Base-by-base conservation (phyloP, 495 filamentous ascomycete genomes). In the Chaetomium tenue region DNA sequence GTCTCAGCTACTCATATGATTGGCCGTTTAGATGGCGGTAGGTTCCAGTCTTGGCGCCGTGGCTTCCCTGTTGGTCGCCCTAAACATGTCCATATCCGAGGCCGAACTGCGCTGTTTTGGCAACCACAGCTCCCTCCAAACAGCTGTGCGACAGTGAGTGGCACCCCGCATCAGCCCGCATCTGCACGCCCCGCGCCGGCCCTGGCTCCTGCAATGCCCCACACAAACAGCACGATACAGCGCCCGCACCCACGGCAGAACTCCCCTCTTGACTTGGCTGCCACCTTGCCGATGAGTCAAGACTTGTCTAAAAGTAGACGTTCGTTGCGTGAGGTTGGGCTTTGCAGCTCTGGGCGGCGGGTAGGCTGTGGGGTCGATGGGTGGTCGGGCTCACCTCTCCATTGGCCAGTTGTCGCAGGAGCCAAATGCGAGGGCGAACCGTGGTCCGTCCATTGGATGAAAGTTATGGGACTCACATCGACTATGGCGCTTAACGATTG, bases 381-480 rank as follows among this genome's bases (percentile, higher is more conserved):
- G 39, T 61, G 59, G 60, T 54, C 50, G 37, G 60, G 46, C 58
- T 62, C 60, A 54, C 48, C 60, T 62, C 60, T 20, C 60, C 54
- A 62, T 54, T 62, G 33, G 60, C 54, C 60, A 42, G 47, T 62
- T 50, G 60, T 33, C 60, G 13, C 33, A 54, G 60, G 59, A 39
- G 58, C 58, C 47, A 61, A 61, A 61, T 39, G 59, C 33, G 48
- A 44, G 20, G 28, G n/a, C 44, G 46, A 61, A 61, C 59, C 50
- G 48, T 54, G 33, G 60, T 62, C 25, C 60, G n/a, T n/a, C n/a
- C n/a, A n/a, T n/a, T n/a, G n/a, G n/a, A n/a, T n/a, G n/a, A n/a
- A n/a, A n/a, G n/a, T n/a, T n/a, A n/a, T n/a, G n/a, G n/a, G n/a
- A n/a, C n/a, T n/a, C n/a, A n/a, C n/a, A n/a, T n/a, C n/a, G n/a